A percentile compares a stretch with the other conserved stretches of the same genome.
phyloP scores from a whole-genome alignment of 345 rosid genomes.

The Salix viminalis region DNA sequence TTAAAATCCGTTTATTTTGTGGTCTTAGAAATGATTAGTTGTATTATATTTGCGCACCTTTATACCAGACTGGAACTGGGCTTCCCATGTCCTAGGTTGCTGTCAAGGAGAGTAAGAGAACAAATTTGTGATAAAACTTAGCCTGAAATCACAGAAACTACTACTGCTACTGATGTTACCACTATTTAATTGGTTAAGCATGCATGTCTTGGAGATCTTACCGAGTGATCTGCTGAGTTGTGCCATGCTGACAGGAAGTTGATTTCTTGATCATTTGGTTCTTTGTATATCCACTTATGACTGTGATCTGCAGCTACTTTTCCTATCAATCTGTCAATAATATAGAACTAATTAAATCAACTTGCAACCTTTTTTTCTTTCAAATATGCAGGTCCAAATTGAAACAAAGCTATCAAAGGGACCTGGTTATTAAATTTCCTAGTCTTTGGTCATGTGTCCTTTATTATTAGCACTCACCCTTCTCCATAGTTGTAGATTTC shows the following conservation, averaged over 20 bases:
- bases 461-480: constrained; percentile 48
- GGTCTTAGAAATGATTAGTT: background rate
- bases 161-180: too few relatives aligned
- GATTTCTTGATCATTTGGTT: constrained; percentile 86
- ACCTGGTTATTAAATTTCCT: too few relatives aligned
- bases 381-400: background rate
- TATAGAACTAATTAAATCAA: background rate
- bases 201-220: constrained; percentile 20
- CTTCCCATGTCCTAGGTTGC: constrained; percentile 99
- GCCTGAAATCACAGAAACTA: constrained; percentile 3
- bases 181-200: background rate
- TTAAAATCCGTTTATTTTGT: background rate
- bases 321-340: constrained; percentile 68
- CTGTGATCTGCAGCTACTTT: constrained; percentile 94
- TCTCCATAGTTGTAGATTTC: constrained; percentile 99
- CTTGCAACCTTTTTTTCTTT: constrained; percentile 1
- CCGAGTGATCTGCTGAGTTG: constrained; percentile 78
- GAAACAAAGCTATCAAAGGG: too few relatives aligned
- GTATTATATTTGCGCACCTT: constrained; percentile 40
- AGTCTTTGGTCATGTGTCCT: background rate
- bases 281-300: constrained; percentile 95
- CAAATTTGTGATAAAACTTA: background rate
- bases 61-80: constrained; percentile 93
- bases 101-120: constrained; percentile 21
- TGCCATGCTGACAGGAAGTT: constrained; percentile 96